Evolutionary conservation across 371 early-diverging fungal genomes (phyloP), one percentile per base, ranked within the genome.

Genomic region (Mucor sp.): DNA sequence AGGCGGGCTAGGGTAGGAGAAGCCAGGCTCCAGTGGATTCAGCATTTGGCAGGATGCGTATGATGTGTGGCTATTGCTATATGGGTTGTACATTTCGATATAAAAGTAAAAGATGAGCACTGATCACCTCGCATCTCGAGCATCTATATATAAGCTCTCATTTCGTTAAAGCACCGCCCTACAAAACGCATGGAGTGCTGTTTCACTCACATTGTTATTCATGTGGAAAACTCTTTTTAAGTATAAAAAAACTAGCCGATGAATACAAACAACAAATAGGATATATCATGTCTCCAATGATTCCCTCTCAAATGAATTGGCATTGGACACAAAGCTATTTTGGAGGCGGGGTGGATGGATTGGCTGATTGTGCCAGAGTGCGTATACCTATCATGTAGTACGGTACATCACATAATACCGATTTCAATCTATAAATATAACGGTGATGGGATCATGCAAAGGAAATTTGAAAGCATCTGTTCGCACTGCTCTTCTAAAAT

Each of bases 201-300:
- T 55, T 55, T 55, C 28, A 55, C 28, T 55, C 55, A 55, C 55
- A 55, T 55, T 55, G 55, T 55, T 55, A 21, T 55, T 55, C 55
- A 55, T 55, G 55, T 55, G 55, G 55, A 55, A 55, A 27, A 2
- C 17, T 55, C 50, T 55, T 55, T 55, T 55, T 55, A 55, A 55
- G 55, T 55, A 55, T 25, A 55, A 55, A 15, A 14, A 28, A 25
- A 55, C 28, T 55, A 55, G 25, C 25, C 15, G 25, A 28, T 28
- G 15, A 11, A 55, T 55, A 28, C 14, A 28, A 55, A 55, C 28
- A 55, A 15, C 55, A 55, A 55, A n/a, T n/a, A n/a, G 25, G 9
- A 4, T 17, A n/a, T n/a, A n/a, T n/a, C n/a, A n/a, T n/a, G n/a
- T 15, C 14, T 8, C 6, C 27, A 55, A 55, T 28, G 55, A 55